Base-by-base conservation (phyloP, 2,329 filamentous ascomycete species). In the Cadophora sp. region DNA sequence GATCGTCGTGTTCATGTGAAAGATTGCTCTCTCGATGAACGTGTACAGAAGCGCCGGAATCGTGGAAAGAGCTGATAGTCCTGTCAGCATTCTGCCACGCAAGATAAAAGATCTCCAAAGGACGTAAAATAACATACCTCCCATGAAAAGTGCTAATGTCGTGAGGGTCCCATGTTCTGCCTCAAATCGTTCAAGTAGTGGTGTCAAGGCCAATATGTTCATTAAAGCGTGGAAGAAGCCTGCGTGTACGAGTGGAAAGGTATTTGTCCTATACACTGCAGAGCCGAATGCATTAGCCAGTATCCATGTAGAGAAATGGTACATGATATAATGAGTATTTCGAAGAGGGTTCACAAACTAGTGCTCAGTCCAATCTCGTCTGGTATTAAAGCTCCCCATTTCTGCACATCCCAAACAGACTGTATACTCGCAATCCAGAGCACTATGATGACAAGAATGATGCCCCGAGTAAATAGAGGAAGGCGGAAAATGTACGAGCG, bases 131-230 rank as follows among this genome's bases (percentile, higher is more conserved):
- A 9, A 86, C 94, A 83, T 84, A 97, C 94, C 94, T 67, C 96
- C 96, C 76, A 96, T 88, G 79, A 98, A 97, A 63, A 98, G 84
- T 43, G 92, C 88, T 71, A 97, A 79, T n/a, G 93, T 91, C 29
- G 93, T 93, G 76, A 98, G 83, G 8, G 95, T 98, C 63, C 96
- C 96, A 79, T 97, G 90, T 79, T 97, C 95, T 70, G 88, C 87
- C 82, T 99, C 96, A 80, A 98, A 99, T 69, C 94, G 88, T 80
- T 97, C 95, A 79, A 99, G 82, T 62, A 99, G 83, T n/a, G 96
- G 96, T 48, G 91, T 90, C 71, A 98, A 79, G 26, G 93, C 92
- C 71, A 97, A 63, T 27, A 93, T 79, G 80, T 98, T 97, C 77
- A 97, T 82, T 64, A 94, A 76, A 69, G 91, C 86, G 80, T 98